phyloP scores from a whole-genome alignment of 1,139 yeast genomes.

The Martiniozyma asiatica region DNA sequence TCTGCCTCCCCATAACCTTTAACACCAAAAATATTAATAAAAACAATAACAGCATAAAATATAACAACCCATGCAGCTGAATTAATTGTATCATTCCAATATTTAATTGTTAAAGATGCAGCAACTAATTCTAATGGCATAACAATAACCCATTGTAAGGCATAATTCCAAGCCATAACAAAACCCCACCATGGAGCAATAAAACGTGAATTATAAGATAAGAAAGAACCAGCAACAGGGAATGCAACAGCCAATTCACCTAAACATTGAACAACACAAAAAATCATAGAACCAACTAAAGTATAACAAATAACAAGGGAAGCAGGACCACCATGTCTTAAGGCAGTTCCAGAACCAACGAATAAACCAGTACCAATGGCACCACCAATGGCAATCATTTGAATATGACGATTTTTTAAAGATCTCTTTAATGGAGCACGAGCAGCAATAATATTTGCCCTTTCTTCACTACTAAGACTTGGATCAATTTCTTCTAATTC shows the following conservation, averaged over 20 bases:
- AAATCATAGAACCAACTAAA: conserved; percentile 34
- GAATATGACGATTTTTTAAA: conserved; percentile 50
- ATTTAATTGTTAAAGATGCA: conserved; percentile 48
- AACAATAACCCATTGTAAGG: conserved; percentile 51
- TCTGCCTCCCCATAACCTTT: conserved; percentile 16
- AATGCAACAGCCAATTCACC: conserved; percentile 54
- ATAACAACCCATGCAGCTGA: conserved; percentile 53
- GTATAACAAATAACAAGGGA: conserved; percentile 41
- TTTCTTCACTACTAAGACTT: conserved; percentile 28
- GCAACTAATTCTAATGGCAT: conserved; percentile 61
- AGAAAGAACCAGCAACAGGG: conserved; percentile 58
- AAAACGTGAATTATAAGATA: conserved; percentile 47
- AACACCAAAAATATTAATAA: conserved; percentile 16
- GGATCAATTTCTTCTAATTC: conserved; percentile 12
- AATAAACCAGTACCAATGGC: conserved; percentile 58
- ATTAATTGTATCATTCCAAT: conserved; percentile 45
- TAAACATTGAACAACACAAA: conserved; percentile 53
- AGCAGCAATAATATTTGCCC: conserved; percentile 50
- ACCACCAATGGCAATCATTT: conserved; percentile 80
- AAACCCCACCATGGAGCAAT: conserved; percentile 65
- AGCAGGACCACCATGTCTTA: conserved; percentile 55
- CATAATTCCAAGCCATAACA: conserved; percentile 57
- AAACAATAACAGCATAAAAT: conserved; percentile 41
- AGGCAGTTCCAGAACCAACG: conserved; percentile 51
- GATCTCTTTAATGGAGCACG: conserved; percentile 49